Evolutionary conservation across 495 filamentous ascomycete genomes (phyloP).

Genomic region (Daldinia vernicosa): DNA sequence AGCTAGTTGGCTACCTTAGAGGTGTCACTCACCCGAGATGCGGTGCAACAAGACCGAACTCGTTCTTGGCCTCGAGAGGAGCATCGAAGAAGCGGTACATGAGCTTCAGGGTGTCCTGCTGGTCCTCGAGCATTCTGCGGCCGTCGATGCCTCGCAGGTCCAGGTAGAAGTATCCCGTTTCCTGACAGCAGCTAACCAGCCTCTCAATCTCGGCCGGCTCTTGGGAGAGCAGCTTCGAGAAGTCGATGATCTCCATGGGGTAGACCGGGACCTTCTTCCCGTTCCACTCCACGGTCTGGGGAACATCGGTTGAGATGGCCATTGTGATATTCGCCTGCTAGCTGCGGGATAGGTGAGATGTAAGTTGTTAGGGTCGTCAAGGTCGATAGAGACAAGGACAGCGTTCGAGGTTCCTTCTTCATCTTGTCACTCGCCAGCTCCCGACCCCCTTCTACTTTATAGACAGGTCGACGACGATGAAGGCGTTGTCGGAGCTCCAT

Average conservation of each 20-base stretch:
- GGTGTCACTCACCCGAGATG: slow-evolving; percentile 50
- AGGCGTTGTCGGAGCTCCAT: slow-evolving; percentile 35
- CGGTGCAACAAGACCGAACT: slow-evolving; percentile 57
- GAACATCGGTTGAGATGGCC: slow-evolving; percentile 52
- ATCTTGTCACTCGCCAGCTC: slow-evolving; percentile 12
- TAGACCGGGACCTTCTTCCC: slow-evolving; percentile 62
- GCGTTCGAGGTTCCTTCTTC: slow-evolving; percentile 1
- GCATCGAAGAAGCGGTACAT: slow-evolving; percentile 63
- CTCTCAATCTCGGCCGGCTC: slow-evolving; percentile 60
- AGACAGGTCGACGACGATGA: slow-evolving; percentile 29
- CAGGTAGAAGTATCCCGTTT: slow-evolving; percentile 66
- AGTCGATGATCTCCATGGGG: slow-evolving; percentile 59
- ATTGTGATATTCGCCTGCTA: slow-evolving; percentile 45
- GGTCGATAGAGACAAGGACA: slow-evolving; percentile 10
- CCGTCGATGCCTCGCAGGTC: slow-evolving; percentile 60
- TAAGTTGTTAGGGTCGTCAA: slow-evolving; percentile 16
- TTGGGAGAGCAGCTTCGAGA: slow-evolving; percentile 57
- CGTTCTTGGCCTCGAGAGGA: slow-evolving; percentile 59
- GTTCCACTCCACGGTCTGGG: slow-evolving; percentile 59
- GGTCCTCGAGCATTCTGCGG: slow-evolving; percentile 56
- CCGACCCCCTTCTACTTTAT: slow-evolving; percentile 29
- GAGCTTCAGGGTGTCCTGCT: slow-evolving; percentile 58
- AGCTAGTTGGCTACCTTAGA: too few relatives aligned
- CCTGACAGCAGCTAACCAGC: slow-evolving; percentile 58
- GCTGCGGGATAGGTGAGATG: slow-evolving; percentile 7